Conservation (phyloP, 345 rosid species). For the Rhodamnia rubescens region DNA sequence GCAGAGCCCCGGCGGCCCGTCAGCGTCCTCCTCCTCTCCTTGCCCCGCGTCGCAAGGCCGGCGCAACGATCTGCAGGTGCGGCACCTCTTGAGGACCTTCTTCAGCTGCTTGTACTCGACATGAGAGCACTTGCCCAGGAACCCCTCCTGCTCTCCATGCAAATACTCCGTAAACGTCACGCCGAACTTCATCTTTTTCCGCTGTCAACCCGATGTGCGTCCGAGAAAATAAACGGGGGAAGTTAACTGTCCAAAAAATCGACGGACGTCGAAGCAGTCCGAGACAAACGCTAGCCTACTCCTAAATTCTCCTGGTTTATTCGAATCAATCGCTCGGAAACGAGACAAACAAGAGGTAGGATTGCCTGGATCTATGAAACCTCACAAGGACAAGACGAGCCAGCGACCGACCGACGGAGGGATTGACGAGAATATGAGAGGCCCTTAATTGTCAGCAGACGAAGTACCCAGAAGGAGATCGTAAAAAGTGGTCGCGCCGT, state of each 20-base stretch:
- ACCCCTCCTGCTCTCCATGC: constrained; percentile 56
- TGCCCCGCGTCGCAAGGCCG: constrained; percentile 10
- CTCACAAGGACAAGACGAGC: neutral
- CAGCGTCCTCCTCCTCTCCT: constrained; percentile 5
- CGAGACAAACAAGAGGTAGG: neutral
- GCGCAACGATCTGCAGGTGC: constrained; percentile 26
- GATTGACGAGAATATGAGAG: neutral
- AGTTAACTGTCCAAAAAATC: neutral
- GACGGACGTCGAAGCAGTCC: neutral
- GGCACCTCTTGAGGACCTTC: constrained; percentile 70
- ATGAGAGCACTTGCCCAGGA: constrained; percentile 51
- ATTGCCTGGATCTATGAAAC: neutral
- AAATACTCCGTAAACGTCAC: constrained; percentile 69
- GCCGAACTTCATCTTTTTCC: constrained; percentile 70
- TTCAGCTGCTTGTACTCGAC: constrained; percentile 82
- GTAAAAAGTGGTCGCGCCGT: neutral
- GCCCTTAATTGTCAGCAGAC: neutral
- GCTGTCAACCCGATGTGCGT: neutral
- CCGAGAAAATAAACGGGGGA: neutral
- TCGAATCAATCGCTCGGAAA: neutral
- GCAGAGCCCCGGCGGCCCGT: constrained; percentile 6
- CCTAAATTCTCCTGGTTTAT: neutral
- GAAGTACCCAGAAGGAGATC: neutral
- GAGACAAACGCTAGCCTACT: neutral
- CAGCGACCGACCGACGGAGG: neutral